These are phyloP conservation scores for Anacardium occidentale DNA, from an alignment of 345 rosid species.

Conservation along the genomic window DNA sequence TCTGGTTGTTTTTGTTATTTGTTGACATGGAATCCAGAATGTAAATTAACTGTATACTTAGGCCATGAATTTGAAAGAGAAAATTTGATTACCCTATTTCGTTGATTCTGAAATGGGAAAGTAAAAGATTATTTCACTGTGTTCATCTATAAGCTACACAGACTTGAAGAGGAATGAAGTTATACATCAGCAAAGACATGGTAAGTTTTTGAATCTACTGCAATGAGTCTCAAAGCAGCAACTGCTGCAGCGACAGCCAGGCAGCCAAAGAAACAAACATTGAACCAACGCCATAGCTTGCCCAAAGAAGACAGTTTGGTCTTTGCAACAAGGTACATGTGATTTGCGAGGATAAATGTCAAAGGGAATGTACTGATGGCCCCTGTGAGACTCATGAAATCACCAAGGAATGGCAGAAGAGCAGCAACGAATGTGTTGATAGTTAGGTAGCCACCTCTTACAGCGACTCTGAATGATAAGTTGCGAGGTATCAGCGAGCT, in stretches of 20 bases:
- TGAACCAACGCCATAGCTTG: constrained; percentile 86
- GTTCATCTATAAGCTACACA: neutral
- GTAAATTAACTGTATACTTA: too few relatives aligned
- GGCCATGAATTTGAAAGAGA: too few relatives aligned
- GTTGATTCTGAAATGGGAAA: too few relatives aligned
- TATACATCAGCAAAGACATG: constrained; percentile 81
- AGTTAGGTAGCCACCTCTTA: constrained; percentile 73
- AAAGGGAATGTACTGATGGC: constrained; percentile 91
- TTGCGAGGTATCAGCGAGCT: constrained; percentile 52
- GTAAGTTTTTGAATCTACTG: constrained; percentile 69
- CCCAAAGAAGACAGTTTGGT: constrained; percentile 44
- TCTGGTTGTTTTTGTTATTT: too few relatives aligned
- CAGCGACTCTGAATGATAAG: constrained; percentile 55
- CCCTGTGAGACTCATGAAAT: constrained; percentile 87
- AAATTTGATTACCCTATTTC: too few relatives aligned
- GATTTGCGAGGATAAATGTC: constrained; percentile 90
- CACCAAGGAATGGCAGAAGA: constrained; percentile 83
- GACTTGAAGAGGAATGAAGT: neutral
- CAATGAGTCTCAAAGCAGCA: constrained; percentile 73
- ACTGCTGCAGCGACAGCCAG: constrained; percentile 71
- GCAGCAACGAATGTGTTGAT: constrained; percentile 75
- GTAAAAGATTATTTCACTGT: too few relatives aligned
- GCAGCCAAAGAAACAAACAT: constrained; percentile 54
- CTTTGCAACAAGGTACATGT: constrained; percentile 72
- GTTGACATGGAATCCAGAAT: too few relatives aligned